Conservation (phyloP, 106 monocot genomes). For the Acorus calamus region DNA sequence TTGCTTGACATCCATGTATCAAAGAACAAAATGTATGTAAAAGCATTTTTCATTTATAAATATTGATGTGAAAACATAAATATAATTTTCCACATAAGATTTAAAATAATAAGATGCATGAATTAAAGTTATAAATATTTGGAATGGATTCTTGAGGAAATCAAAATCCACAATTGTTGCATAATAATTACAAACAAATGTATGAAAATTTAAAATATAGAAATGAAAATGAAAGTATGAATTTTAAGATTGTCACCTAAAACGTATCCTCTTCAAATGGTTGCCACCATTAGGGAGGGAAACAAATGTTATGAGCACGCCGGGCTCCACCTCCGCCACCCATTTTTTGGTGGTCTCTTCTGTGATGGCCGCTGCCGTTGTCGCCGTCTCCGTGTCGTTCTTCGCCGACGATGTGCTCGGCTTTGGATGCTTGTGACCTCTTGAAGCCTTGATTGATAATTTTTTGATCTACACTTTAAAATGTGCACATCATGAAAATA, state of each 20-base stretch:
- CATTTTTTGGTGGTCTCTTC: slow-evolving; percentile 34
- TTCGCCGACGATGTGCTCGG: not conserved
- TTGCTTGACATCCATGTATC: not conserved
- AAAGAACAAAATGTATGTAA: not conserved
- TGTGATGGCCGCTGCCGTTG: not conserved
- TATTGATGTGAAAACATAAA: no score
- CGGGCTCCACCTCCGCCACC: slow-evolving; percentile 43
- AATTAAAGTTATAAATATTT: no score
- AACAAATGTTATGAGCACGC: slow-evolving; percentile 35
- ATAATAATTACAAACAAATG: no score
- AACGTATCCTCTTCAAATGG: slow-evolving; percentile 30
- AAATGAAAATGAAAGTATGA: no score
- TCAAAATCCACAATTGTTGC: no score
- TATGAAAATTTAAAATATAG: no score
- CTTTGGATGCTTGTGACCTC: not conserved
- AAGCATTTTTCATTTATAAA: no score
- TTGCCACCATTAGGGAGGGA: slow-evolving; percentile 23
- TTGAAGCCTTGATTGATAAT: slow-evolving; percentile 14
- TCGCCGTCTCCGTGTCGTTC: not conserved
- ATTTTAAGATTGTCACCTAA: slow-evolving; percentile 20
- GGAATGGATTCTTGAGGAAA: no score
- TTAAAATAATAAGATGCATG: no score
- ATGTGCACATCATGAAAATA: not conserved
- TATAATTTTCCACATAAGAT: no score
- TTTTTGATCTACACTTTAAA: slow-evolving; percentile 19